Evolutionary conservation across 441 rosid genomes (phyloP).

Genomic region (Syzygium malaccense): DNA sequence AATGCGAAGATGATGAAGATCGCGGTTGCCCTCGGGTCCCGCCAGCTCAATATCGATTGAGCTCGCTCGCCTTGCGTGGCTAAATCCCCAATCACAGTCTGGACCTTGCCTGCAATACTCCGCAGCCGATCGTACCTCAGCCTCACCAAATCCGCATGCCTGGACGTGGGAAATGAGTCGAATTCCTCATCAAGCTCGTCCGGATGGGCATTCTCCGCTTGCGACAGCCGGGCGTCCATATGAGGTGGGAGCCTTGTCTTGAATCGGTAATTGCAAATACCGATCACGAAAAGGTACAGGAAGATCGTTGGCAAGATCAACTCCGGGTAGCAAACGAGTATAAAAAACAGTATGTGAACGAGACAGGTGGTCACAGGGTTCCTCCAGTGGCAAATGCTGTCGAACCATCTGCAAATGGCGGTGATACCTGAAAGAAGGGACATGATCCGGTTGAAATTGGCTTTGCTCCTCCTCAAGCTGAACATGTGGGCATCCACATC

Average conservation of each 20-base stretch:
- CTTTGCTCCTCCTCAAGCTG: constrained; percentile 7
- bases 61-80: neutral
- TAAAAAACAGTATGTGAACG: neutral
- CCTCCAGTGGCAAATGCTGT: neutral
- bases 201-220: neutral
- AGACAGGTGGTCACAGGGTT: constrained; percentile 1
- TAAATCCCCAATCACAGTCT: constrained; percentile 3
- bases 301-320: constrained; percentile 1
- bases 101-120: neutral
- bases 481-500: constrained; percentile 2
- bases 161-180: neutral
- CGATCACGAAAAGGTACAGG: neutral
- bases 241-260: neutral
- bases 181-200: constrained; percentile 1
- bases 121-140: neutral
- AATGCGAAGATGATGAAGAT: neutral
- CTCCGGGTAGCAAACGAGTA: constrained; percentile 5
- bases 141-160: neutral
- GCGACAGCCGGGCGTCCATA: neutral
- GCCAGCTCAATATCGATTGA: neutral
- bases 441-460: constrained; percentile 3
- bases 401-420: neutral
- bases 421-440: neutral
- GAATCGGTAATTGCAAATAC: constrained; percentile 1
- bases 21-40: neutral